Base-by-base conservation (phyloP, 192 early-diverging fungal species). In the Helicostylum pulchrum region DNA sequence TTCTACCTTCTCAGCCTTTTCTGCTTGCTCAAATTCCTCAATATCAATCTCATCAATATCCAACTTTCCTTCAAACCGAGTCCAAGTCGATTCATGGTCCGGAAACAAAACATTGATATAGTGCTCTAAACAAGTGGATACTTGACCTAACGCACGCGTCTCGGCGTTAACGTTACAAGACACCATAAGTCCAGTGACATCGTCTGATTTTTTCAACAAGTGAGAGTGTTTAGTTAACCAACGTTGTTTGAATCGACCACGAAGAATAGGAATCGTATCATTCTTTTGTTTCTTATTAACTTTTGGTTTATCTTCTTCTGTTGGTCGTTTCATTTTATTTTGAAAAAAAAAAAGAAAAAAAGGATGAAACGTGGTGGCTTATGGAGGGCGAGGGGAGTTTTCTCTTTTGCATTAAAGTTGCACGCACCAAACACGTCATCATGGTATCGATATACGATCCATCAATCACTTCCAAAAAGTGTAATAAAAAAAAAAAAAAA, bases 71-170 rank as follows among this genome's bases (percentile, higher is more conserved):
- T 76, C 74, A 44, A 61, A 36, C 3, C 69, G 64, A 20, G 52
- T 59, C 74, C 74, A 76, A 0, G 65, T 71, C 3, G 68, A 50
- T 39, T 63, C 32, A n/a, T 63, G 34, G 19, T 34, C 19, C 0
- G 74, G 69, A 57, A 64, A 76, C 15, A 71, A 48, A 23, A 61
- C 30, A 15, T 42, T 12, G 17, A 75, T 50, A 43, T 70, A 75
- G 34, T 62, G 48, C 12, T 65, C 53, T 12, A 75, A 47, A 30
- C 56, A 70, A 19, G 59, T 43, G 7, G 61, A 68, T 11, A 65
- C 64, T 65, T 75, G 73, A 3, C 73, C 67, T 61, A 73, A 21
- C 19, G 72, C 72, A 14, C 72, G 46, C n/a, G 72, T 74, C 59
- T 74, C 72, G 1, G 55, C 48, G 21, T 64, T 39, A n/a, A 68